A percentile compares a stretch with the other conserved stretches of the same genome.
Conservation (phyloP, 768 basidiomycete species). For the Termitomyces sp. region DNA sequence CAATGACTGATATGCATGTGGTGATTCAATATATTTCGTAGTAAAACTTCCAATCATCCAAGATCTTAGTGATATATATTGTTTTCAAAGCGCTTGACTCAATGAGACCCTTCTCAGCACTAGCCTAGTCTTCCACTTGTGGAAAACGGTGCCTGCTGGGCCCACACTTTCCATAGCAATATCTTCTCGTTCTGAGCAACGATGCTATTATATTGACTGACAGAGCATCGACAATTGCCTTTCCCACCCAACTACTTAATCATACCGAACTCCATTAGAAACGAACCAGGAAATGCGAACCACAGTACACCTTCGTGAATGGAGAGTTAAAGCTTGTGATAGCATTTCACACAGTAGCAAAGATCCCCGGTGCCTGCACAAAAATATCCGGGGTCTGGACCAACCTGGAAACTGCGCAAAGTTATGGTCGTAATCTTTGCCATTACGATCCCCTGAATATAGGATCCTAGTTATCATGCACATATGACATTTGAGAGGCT, state of each 20-base stretch:
- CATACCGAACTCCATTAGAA: too few relatives aligned
- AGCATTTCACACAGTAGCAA: not conserved
- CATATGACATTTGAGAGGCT: too few relatives aligned
- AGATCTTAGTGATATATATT: not conserved
- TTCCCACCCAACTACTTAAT: not conserved
- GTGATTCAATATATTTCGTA: constrained; percentile 1
- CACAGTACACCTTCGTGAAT: too few relatives aligned
- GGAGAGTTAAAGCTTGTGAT: not conserved
- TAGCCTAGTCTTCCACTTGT: not conserved
- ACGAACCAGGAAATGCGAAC: too few relatives aligned
- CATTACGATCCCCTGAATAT: not conserved
- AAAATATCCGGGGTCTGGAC: not conserved
- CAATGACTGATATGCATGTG: not conserved
- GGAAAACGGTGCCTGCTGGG: too few relatives aligned
- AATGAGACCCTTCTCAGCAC: constrained; percentile 2
- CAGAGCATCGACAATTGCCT: not conserved
- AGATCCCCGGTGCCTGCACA: not conserved
- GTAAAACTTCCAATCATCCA: constrained; percentile 13
- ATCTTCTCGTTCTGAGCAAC: too few relatives aligned
- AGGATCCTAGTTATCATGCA: not conserved
- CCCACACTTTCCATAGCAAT: too few relatives aligned
- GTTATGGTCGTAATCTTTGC: not conserved
- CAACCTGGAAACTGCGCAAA: not conserved
- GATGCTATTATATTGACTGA: too few relatives aligned
- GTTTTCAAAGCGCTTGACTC: constrained; percentile 24